Evolutionary conservation across 2,329 filamentous ascomycete genomes (phyloP), one percentile per base, ranked within the genome.

Genomic region (Golovinomyces cichoracearum): DNA sequence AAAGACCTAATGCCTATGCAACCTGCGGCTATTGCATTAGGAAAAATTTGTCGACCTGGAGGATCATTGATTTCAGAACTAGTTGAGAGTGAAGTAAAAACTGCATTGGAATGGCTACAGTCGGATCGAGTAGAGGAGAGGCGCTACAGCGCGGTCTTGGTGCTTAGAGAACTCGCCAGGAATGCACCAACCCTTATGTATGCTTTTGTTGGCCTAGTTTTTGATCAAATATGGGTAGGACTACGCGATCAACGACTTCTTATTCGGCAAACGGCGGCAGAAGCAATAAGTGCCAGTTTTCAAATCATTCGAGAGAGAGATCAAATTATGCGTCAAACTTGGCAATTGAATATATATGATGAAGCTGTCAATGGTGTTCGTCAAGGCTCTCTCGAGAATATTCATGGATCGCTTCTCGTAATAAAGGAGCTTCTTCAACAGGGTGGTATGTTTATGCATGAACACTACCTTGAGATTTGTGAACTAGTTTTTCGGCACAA

Each of bases 361-460:
- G 86, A 94, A 64, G 78, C 85, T 17, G 71, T 83, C 51, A 71
- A 74, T 52, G 86, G 86, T 5, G 76, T 98, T 56, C 78, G 79
- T 61, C 73, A 78, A 47, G 80, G 77, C 56, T 84, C 83, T 17
- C 73, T 92, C 49, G 90, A 98, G 62, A 80, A 78, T 51, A 80
- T 93, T 38, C 92, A 98, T 61, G 90, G 84, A n/a, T 94, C 88
- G 1, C 71, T 98, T 37, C 71, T 98, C 19, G 85, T 92, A 1
- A 72, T 95, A 57, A 92, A 88, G 62, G 88, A 95, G 64, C 72
- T 98, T 45, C 74, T 98, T 17, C 76, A 90, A 53, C 88, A 93
- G 61, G 90, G 90, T 48, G 86, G 85, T 57, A 98, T 98, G 88
- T 98, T 93, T 63, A 95, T 98, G 90, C 85, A 93, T 58, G 83